A percentile compares a stretch with the other conserved stretches of the same genome.
These are phyloP conservation scores for Fusarium papillatum DNA, from an alignment of 2,329 filamentous ascomycete genomes.

Conservation along the genomic window DNA sequence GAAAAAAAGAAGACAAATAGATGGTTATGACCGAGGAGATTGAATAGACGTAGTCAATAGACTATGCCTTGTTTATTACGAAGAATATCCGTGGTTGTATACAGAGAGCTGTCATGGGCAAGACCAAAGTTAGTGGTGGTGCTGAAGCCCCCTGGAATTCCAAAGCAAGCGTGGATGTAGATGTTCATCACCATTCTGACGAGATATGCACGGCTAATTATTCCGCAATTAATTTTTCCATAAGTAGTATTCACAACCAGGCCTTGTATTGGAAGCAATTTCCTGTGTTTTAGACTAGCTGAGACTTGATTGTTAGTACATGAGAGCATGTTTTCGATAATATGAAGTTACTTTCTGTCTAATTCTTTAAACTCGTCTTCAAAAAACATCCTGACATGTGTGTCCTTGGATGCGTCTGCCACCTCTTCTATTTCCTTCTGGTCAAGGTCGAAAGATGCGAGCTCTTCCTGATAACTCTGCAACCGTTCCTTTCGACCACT, in stretches of 20 bases:
- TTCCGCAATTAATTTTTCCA: no score
- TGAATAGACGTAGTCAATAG: background rate
- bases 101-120: background rate
- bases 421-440: background rate
- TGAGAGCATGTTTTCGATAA: background rate
- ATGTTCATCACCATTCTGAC: background rate
- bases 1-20: background rate
- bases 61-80: background rate
- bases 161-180: background rate
- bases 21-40: background rate
- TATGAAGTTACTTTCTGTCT: background rate
- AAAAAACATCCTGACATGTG: background rate
- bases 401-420: background rate
- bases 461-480: background rate
- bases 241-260: no score
- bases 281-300: no score
- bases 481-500: background rate
- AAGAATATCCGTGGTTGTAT: no score
- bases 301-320: background rate
- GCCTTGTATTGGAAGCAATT: no score
- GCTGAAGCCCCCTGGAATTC: background rate
- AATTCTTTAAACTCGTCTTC: background rate
- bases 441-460: background rate
- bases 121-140: background rate
- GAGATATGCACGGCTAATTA: background rate